Conservation (phyloP, 495 filamentous ascomycete genomes). For the Talaromyces wortmannii region DNA sequence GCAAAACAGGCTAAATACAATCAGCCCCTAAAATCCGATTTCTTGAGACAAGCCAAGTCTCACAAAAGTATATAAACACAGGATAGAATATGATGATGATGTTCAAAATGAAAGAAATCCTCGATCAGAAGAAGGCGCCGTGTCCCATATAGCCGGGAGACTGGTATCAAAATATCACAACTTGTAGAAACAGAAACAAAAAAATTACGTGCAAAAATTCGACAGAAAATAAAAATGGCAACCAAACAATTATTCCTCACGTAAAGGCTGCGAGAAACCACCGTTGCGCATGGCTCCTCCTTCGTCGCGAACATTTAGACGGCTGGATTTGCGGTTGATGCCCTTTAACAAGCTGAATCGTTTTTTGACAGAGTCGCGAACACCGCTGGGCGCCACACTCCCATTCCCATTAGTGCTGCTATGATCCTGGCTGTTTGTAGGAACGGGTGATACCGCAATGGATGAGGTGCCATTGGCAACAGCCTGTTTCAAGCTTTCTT, state of each 20-base stretch:
- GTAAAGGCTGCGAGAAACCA: constrained; percentile 15
- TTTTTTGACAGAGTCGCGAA: constrained; percentile 40
- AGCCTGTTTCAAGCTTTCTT: neutral
- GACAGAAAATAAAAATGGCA: constrained; percentile 7
- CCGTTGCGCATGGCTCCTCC: constrained; percentile 8
- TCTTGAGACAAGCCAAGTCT: no score
- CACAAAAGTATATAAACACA: neutral
- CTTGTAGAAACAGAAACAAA: constrained; percentile 11
- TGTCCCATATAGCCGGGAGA: constrained; percentile 3
- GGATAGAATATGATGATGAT: no score
- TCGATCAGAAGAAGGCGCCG: neutral
- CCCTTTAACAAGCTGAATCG: constrained; percentile 40
- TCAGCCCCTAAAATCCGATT: no score
- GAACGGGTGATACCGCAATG: neutral
- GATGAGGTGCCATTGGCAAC: neutral
- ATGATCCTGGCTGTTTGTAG: constrained; percentile 5
- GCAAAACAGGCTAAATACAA: no score
- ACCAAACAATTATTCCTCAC: constrained; percentile 23
- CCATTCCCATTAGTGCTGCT: constrained; percentile 5
- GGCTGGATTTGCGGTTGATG: constrained; percentile 37
- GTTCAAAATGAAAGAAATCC: neutral
- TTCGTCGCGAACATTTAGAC: constrained; percentile 31
- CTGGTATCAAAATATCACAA: constrained; percentile 8
- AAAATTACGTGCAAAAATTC: constrained; percentile 4
- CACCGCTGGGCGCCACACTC: constrained; percentile 9